Evolutionary conservation across 2,329 filamentous ascomycete genomes (phyloP).

Genomic region (Aspergillus piperis): DNA sequence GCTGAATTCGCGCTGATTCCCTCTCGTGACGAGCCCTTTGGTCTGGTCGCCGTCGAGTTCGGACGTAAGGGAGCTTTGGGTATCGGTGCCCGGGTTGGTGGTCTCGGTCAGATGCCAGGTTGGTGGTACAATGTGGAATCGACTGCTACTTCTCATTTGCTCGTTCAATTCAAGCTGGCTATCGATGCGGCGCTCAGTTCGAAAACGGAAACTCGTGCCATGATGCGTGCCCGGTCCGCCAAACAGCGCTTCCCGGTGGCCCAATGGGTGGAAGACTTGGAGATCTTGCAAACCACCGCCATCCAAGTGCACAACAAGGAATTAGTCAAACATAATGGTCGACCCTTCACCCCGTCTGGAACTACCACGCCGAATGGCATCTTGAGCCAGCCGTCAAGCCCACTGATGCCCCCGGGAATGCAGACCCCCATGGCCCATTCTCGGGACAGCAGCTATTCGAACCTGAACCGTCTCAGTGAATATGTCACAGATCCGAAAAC

Average conservation of each 20-base stretch:
- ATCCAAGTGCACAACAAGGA: conserved; percentile 58
- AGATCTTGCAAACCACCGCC: conserved; percentile 61
- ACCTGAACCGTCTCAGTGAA: conserved; percentile 30
- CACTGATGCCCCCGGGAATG: conserved; percentile 27
- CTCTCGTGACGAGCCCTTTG: conserved; percentile 68
- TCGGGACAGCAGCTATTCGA: conserved; percentile 26
- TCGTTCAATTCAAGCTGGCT: conserved; percentile 64
- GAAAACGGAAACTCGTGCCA: conserved; percentile 55
- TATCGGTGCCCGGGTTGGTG: conserved; percentile 65
- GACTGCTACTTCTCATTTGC: conserved; percentile 60
- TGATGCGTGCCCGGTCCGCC: conserved; percentile 65
- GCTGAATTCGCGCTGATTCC: conserved; percentile 70
- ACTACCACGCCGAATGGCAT: conserved; percentile 29
- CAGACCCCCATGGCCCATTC: conserved; percentile 33
- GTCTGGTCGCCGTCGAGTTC: conserved; percentile 67
- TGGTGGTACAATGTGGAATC: conserved; percentile 71
- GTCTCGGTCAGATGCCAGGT: conserved; percentile 68
- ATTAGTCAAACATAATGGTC: conserved; percentile 28
- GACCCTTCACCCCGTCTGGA: conserved; percentile 41
- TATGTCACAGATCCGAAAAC: conserved; percentile 31
- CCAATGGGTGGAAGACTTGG: conserved; percentile 65
- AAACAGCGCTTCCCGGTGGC: conserved; percentile 68
- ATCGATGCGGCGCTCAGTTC: conserved; percentile 62
- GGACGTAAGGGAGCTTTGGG: conserved; percentile 67
- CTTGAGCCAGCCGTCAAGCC: conserved; percentile 25